Evolutionary conservation across 140 eudicot species (phyloP).

Genomic region (Bidens hawaiensis): DNA sequence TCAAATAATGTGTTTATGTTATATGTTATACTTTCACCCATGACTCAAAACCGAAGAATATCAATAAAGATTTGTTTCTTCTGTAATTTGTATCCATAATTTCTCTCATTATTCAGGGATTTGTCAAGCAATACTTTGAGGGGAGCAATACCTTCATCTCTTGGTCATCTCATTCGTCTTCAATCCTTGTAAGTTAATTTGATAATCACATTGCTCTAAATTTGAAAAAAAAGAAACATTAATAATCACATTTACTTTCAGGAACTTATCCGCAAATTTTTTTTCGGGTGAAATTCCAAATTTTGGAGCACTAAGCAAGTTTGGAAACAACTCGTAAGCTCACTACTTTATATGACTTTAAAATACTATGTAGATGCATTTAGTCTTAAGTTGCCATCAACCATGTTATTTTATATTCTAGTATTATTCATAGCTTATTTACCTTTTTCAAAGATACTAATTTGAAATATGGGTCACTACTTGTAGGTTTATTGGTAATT

Average conservation of each 20-base stretch:
- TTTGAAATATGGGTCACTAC: conserved; percentile 21
- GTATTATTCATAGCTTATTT: neutral
- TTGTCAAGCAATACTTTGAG: conserved; percentile 79
- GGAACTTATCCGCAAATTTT: conserved; percentile 86
- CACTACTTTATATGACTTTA: neutral
- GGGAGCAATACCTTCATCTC: conserved; percentile 95
- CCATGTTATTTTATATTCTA: neutral
- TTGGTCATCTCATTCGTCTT: conserved; percentile 73
- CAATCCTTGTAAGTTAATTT: conserved; percentile 51
- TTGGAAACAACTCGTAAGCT: conserved; percentile 74
- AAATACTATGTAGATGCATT: neutral
- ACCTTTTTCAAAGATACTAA: neutral
- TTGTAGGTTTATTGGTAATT: conserved; percentile 82
- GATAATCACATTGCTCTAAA: neutral
- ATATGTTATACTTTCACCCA: too few relatives aligned
- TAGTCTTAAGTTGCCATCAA: neutral
- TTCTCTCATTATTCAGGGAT: conserved; percentile 44
- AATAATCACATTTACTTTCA: conserved; percentile 26
- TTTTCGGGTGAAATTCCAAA: conserved; percentile 91
- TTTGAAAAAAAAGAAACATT: too few relatives aligned
- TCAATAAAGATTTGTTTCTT: neutral
- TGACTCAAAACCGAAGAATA: too few relatives aligned
- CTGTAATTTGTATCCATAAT: neutral
- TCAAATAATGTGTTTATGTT: neutral
- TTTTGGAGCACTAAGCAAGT: conserved; percentile 73